These are phyloP conservation scores for Yamadazyma epiphylla DNA, from an alignment of 1,139 yeast genomes.

Conservation along the genomic window DNA sequence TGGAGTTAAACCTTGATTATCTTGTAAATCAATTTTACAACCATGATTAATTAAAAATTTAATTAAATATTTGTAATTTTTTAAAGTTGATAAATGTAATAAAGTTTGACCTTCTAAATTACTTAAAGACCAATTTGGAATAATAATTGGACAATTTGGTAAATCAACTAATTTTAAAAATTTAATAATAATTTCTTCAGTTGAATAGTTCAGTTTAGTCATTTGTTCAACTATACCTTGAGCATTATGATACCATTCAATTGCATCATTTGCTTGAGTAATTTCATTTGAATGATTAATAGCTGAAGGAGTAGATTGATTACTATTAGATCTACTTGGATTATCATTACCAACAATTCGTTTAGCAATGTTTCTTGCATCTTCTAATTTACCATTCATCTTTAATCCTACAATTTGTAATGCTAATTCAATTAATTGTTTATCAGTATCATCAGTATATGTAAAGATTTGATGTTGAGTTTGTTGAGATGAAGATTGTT, in stretches of 20 bases:
- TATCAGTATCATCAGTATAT: conserved; percentile 87
- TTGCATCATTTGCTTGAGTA: conserved; percentile 13
- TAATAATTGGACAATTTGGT: conserved; percentile 58
- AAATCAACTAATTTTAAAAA: conserved; percentile 62
- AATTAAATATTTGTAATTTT: conserved; percentile 63
- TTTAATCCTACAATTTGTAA: conserved; percentile 90
- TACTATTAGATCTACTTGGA: conserved; percentile 9
- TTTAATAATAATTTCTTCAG: conserved; percentile 58
- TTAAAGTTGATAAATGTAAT: conserved; percentile 76
- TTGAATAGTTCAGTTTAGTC: conserved; percentile 41
- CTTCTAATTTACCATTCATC: conserved; percentile 91
- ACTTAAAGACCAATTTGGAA: conserved; percentile 77
- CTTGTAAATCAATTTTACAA: conserved; percentile 71
- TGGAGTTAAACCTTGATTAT: conserved; percentile 80
- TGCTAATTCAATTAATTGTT: conserved; percentile 88
- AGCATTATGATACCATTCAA: conserved; percentile 49
- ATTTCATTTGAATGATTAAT: conserved; percentile 2
- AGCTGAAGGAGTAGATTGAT: conserved; percentile 3
- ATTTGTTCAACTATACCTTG: conserved; percentile 48
- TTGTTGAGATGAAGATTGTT: conserved; percentile 19
- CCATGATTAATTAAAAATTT: conserved; percentile 71
- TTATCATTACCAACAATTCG: conserved; percentile 68
- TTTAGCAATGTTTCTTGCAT: conserved; percentile 86
- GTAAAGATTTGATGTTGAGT: conserved; percentile 64
- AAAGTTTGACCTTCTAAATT: conserved; percentile 83